Conservation (phyloP, 2,329 filamentous ascomycete species). For the Colletotrichum godetiae region DNA sequence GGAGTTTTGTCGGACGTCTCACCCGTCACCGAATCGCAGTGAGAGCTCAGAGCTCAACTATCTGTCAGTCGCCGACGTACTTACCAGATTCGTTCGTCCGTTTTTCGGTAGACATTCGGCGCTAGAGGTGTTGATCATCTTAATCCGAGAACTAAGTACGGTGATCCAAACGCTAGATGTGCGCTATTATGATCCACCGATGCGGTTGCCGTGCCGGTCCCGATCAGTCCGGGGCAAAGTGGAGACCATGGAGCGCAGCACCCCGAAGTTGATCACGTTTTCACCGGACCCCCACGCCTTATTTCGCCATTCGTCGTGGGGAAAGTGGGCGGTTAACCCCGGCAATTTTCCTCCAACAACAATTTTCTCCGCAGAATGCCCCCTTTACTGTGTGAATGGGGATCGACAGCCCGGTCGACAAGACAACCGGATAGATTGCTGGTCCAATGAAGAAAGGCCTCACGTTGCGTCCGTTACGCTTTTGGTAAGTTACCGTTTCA, state of each 20-base stretch:
- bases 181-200: neutral
- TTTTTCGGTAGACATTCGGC: neutral
- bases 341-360: slow-evolving; percentile 30
- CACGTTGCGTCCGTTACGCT: neutral
- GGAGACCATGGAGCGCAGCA: neutral
- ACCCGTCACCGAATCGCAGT: neutral
- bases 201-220: neutral
- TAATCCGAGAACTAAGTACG: neutral
- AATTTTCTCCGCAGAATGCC: slow-evolving; percentile 19
- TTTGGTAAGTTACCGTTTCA: neutral
- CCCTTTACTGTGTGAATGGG: neutral
- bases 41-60: no score
- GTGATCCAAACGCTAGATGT: neutral
- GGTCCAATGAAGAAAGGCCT: slow-evolving; percentile 5
- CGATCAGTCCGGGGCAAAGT: neutral
- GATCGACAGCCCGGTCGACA: neutral
- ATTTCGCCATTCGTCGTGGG: neutral
- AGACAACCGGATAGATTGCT: slow-evolving; percentile 16
- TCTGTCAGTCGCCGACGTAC: neutral
- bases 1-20: neutral
- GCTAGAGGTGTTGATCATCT: neutral
- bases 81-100: no score
- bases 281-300: neutral
- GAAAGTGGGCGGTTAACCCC: neutral
- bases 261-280: neutral